These are phyloP conservation scores for Truncatella angustata DNA, from an alignment of 2,329 filamentous ascomycete genomes.

Conservation along the genomic window DNA sequence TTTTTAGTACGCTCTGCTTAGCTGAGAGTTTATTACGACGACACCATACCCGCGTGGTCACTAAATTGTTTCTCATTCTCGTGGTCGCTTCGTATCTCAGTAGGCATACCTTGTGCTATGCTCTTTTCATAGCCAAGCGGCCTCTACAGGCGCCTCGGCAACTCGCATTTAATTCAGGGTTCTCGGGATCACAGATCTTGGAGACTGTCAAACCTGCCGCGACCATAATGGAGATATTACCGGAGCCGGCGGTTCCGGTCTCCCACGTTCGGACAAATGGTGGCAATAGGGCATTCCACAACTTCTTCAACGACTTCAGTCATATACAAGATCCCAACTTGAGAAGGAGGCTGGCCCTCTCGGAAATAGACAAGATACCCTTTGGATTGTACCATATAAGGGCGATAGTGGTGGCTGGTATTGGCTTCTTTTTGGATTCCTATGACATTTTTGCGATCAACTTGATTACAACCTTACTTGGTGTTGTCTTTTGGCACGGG, in stretches of 20 bases:
- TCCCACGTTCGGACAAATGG: constrained; percentile 48
- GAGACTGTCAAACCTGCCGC: no score
- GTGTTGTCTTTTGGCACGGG: constrained; percentile 71
- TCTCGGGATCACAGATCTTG: background rate
- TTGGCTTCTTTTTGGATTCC: constrained; percentile 81
- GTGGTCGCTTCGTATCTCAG: background rate
- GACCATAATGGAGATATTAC: constrained; percentile 38
- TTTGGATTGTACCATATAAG: constrained; percentile 77
- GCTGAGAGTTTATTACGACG: background rate
- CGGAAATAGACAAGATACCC: constrained; percentile 75
- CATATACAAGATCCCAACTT: constrained; percentile 72
- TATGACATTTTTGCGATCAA: constrained; percentile 83
- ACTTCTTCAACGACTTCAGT: constrained; percentile 69
- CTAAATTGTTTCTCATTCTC: background rate
- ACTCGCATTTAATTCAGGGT: background rate
- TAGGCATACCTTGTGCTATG: background rate
- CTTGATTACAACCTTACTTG: constrained; percentile 68
- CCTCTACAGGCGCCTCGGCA: background rate
- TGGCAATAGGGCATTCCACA: constrained; percentile 69
- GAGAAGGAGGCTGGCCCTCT: constrained; percentile 70
- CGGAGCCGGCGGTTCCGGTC: constrained; percentile 36
- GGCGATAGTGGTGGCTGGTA: constrained; percentile 72
- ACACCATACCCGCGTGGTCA: background rate
- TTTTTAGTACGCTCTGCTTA: no score
- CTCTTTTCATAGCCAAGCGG: background rate